Base-by-base conservation (phyloP, 768 basidiomycete genomes). In the Psilocybe azurescens region DNA sequence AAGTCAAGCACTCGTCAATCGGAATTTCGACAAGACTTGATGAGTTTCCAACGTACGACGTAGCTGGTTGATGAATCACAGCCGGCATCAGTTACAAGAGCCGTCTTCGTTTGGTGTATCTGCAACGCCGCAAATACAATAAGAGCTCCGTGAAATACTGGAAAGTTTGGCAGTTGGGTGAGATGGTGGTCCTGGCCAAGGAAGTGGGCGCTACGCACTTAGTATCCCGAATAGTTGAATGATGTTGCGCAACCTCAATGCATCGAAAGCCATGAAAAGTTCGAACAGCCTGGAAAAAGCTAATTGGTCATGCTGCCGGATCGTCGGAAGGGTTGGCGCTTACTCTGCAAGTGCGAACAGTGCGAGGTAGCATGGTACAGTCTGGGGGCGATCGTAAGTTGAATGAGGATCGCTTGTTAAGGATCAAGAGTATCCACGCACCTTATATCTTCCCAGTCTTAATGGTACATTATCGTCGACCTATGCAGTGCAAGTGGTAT, bases 301-400 rank as follows among this genome's bases (percentile, higher is more conserved):
- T 11, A 46, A 16, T 60, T 11, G 66, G 55, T 16, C 67, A 53
- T 54, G 57, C 46, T 38, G 36, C 36, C 18, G n/a, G 20, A 14
- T 32, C 33, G 41, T 59, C 13, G 11, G 44, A 28, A 20, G 41
- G 7, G 48, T 24, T 38, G 53, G 41, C 39, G 75, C 85, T 54
- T 71, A 93, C 93, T 91, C 92, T 59, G 90, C 93, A 9, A 95
- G 79, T 28, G 88, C 87, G 72, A 94, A 95, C 6, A 95, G 79
- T 3, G 91, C 91, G 5, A 95, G 85, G 72, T 94, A 95, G 74
- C 93, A 94, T 63, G 92, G 89, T 56, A 94, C 72, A 11, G 93
- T 94, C 89, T 92, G 53, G 24, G 24, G 24, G 18, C 56, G 16
- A 38, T 18, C 36, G n/a, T 20, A 39, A 14, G 20, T 28, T 28